Base-by-base conservation (phyloP, 805 yeast genomes). In the Sugiyamaella smithiae region DNA sequence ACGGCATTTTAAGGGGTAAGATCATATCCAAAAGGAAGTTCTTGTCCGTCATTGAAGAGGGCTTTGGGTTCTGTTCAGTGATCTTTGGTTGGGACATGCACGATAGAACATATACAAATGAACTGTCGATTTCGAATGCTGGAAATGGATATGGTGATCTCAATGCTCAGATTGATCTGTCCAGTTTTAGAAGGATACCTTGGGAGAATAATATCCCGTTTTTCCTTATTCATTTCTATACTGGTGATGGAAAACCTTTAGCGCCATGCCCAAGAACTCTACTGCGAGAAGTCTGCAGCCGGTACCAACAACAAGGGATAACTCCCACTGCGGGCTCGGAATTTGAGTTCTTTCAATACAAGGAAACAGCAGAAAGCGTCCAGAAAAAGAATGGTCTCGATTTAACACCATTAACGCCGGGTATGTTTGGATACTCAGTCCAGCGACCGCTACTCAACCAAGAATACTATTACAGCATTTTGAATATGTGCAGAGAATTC, bases 361-460 rank as follows among this genome's bases (percentile, higher is more conserved):
- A 52, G 14, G 65, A 63, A 41, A 55, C 59, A 16, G 56, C 60
- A 4, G 48, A 51, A 11, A 53, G 61, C 5, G 50, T 60, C 23
- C 52, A 48, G 4, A 53, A 52, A 24, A 57, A 59, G 51, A 46
- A 56, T 11, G 58, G 57, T 4, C 38, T 51, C 11, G 50, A 54
- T 25, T 50, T 63, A 37, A 49, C 49, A 19, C 65, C 68, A 1
- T 45, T 65, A 48, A 63, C 68, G 6, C 56, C 61, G 2, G 69
- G 69, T 16, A 64, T 62, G 66, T 66, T 64, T 53, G 69, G 69
- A 11, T 65, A 65, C 55, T 63, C 67, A n/a, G 48, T 63, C n/a
- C 61, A 58, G 29, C 50, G 69, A 4, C 68, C 68, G 1, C 47
- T 53, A 2, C 55, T 63, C 40, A 60, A 62, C 45, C 53, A 55